Base-by-base conservation (phyloP, 208 protist species). In the Angomonas deanei region DNA sequence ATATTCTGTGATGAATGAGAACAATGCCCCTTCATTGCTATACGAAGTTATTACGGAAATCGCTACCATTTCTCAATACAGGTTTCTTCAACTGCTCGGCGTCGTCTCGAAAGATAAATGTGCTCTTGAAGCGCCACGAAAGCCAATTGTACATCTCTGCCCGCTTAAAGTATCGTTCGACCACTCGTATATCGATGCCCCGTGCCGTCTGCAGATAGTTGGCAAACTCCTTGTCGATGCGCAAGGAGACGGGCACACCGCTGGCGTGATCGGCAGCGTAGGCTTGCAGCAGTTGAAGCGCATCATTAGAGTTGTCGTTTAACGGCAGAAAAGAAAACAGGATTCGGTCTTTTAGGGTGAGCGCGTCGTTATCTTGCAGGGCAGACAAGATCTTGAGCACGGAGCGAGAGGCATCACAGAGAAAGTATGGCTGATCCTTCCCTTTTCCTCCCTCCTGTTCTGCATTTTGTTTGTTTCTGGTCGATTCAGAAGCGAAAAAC, bases 101-200 rank as follows among this genome's bases (percentile, higher is more conserved):
- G 6, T 30, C 56, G 47, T 83, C 85, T 3, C 70, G 64, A 46
- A 91, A 62, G 24, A 78, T 46, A 72, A 93, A 93, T 13, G 86
- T 91, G n/a, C 68, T 77, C 1, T 71, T 74, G 60, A 93, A 91
- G 19, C 86, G 80, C 82, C 85, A 96, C 28, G 79, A 74, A 19
- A 96, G 75, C 91, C 91, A 96, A 50, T 80, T 87, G 66, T 96
- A 94, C 70, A 86, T 79, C 61, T 93, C 82, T 6, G 80, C 75
- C 24, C 79, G 72, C 27, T 72, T 72, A 64, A 88, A 91, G 4
- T 80, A 24, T 26, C 67, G 50, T 66, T 92, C 87, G 10, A 88
- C 67, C 4, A 26, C 42, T 3, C 42, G 21, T 2, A 46, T 24
- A n/a, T 75, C 57, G 17, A 34, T 6, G 30, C 36, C 32, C 27